Evolutionary conservation across 208 protist species (phyloP), one percentile per base, ranked within the genome.

Genomic region (Leptomonas pyrrhocoris): DNA sequence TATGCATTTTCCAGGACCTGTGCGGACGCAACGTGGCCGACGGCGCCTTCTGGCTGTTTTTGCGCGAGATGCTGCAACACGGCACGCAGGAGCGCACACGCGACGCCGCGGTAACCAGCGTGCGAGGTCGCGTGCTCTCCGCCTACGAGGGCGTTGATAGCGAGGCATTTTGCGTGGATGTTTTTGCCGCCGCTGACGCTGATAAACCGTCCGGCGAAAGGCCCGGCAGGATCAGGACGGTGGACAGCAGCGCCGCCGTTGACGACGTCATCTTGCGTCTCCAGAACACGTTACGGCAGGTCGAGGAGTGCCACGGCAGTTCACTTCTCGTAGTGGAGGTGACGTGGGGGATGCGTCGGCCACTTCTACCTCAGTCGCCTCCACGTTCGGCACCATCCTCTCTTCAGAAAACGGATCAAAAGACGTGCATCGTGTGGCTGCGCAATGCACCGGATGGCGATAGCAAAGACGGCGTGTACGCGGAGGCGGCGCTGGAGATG

Each of bases 21-120:
- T 63, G 27, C 31, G 25, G n/a, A 34, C 21, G 28, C 51, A 19
- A 6, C 38, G 16, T 1, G 0, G 56, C 51, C 21, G 50, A 70
- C 59, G 55, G 25, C 6, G 57, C 28, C 1, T 83, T 86, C 38
- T 83, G 75, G 80, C 18, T 19, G 0, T 82, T 78, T 50, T 23
- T 86, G 0, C 15, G 15, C 15, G 60, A 48, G 6, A 30, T 77
- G 19, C 34, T 81, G 28, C 66, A 49, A 0, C 38, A 68, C 28
- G 55, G 73, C 42, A 50, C 64, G 15, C 50, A 55, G 15, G 28
- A 72, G 34, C 77, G 73, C 50, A 34, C 30, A n/a, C n/a, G 46
- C 34, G 58, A 56, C 0, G 65, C 64, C 1, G 54, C 65, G 6
- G 27, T 66, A 0, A 73, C 74, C 28, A 56, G 74, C 21, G 60